Conservation (phyloP, 2,329 filamentous ascomycete genomes). For the Fusarium sp. region DNA sequence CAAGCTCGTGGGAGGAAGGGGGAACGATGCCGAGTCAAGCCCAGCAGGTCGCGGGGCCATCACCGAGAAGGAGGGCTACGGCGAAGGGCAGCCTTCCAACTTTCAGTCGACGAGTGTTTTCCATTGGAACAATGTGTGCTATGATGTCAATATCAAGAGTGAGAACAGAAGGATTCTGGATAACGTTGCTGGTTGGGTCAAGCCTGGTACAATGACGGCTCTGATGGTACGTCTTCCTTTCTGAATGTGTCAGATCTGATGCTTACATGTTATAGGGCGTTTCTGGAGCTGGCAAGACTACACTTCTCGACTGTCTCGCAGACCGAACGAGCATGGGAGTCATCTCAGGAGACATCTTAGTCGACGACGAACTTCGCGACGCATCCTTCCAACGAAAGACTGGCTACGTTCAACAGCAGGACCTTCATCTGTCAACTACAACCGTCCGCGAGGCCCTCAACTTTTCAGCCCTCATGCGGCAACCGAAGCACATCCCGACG, state of each 20-base stretch:
- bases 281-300: constrained; percentile 89
- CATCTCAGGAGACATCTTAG: constrained; percentile 80
- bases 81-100: constrained; percentile 6
- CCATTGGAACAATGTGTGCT: constrained; percentile 85
- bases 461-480: constrained; percentile 86
- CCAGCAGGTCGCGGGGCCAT: constrained; percentile 11
- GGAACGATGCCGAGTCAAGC: constrained; percentile 26
- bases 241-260: rapidly evolving
- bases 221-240: constrained; percentile 69
- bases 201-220: constrained; percentile 86
- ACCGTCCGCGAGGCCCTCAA: constrained; percentile 86
- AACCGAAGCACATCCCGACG: constrained; percentile 74
- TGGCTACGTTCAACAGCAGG: constrained; percentile 89
- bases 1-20: background rate
- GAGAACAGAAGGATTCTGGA: constrained; percentile 80
- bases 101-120: constrained; percentile 76
- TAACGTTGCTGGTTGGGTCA: constrained; percentile 89
- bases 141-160: constrained; percentile 77
- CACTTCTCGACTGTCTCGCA: constrained; percentile 83
- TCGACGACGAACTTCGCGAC: constrained; percentile 73
- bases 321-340: constrained; percentile 87
- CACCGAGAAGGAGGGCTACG: constrained; percentile 28
- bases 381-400: constrained; percentile 87
- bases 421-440: constrained; percentile 82
- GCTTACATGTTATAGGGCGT: constrained; percentile 55